phyloP scores from a whole-genome alignment of 2,329 filamentous ascomycete genomes.

The Hymenoscyphus occultus region DNA sequence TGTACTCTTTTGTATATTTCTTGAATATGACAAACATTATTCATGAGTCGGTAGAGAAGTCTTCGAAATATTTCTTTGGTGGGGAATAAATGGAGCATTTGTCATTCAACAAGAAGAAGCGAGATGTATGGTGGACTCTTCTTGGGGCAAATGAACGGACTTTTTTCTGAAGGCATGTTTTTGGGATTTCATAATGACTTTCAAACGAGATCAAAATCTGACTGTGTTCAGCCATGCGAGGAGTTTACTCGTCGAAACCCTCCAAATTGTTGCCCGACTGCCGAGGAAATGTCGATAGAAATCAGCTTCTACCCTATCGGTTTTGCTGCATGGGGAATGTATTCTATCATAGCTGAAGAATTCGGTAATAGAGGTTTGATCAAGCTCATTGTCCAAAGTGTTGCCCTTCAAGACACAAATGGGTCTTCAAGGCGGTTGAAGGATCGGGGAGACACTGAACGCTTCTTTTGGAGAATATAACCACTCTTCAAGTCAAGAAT shows the following conservation, averaged over 20 bases:
- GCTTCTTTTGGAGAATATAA: constrained; percentile 47
- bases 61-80: no score
- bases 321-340: no score
- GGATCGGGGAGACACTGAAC: constrained; percentile 54
- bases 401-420: not conserved
- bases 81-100: no score
- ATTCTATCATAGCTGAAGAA: not conserved
- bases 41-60: no score
- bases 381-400: not conserved
- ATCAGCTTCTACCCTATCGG: not conserved
- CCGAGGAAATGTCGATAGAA: not conserved
- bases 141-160: no score
- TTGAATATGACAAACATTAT: no score
- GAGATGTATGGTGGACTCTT: no score
- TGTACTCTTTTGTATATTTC: no score
- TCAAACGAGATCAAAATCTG: not conserved
- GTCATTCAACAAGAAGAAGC: no score
- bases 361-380: not conserved
- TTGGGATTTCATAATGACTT: not conserved
- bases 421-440: not conserved
- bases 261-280: not conserved
- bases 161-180: not conserved
- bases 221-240: not conserved
- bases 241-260: not conserved
- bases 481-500: not conserved